Base-by-base conservation (phyloP, 192 early-diverging fungal species). In the Backusella parvicylindrica region DNA sequence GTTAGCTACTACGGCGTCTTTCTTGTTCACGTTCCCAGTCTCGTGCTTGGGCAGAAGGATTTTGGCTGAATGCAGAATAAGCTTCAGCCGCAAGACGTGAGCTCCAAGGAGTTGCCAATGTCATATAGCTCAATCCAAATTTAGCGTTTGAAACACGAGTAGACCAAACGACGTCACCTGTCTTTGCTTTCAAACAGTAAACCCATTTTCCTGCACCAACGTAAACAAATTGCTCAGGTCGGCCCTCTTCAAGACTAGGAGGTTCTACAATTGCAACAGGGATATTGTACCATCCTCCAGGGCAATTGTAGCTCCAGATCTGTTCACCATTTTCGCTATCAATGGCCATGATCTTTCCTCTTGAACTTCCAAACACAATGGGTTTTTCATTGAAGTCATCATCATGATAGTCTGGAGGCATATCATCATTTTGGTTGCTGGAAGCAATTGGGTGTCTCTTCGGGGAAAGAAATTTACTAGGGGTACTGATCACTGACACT, bases 221-320 rank as follows among this genome's bases (percentile, higher is more conserved):
- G 32, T 66, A 75, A 7, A 79, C 35, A 4, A 71, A 33, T n/a
- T 67, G 50, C 4, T 41, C 66, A 15, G 64, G 31, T 11, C 65
- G 64, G 1, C 37, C 32, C 9, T 31, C 32, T 37, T 63, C 75
- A 21, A 28, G 15, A 18, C 32, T 37, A 2, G 43, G 30, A 5
- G 75, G 66, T 38, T 79, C 78, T 1, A 70, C 41, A 26, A 79
- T 43, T 3, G 64, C 60, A 0, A 60, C 50, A n/a, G 78, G 73
- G 13, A 79, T 49, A 41, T 75, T 64, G 12, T 71, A 71, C 21
- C 78, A 53, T 6, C 68, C 78, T 37, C 68, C 68, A 18, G 78
- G 78, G 28, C 78, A 79, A 2, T 71, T 56, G 21, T 65, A 79
- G 28, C 31, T 49, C 78, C 78, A 79, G 4, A 71, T 50, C 9